Percentiles rank a stretch among this genome's conserved stretches.
These are phyloP conservation scores for Epichloe elymi DNA, from an alignment of 2,329 filamentous ascomycete genomes.

Conservation along the genomic window DNA sequence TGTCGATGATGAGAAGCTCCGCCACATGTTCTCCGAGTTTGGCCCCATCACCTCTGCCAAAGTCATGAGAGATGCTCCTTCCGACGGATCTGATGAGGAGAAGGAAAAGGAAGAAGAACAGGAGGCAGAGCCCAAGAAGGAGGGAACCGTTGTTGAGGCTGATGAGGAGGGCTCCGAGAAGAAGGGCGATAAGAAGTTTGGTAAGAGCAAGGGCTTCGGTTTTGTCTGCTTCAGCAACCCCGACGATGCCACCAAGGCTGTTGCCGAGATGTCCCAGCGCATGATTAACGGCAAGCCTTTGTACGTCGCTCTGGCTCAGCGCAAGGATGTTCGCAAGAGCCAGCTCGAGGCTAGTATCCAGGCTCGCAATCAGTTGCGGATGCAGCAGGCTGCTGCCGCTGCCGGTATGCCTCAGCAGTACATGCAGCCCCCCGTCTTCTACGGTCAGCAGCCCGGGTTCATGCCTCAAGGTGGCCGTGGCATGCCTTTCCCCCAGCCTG, in stretches of 20 bases:
- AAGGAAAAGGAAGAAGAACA: constrained; percentile 42
- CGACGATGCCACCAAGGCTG: constrained; percentile 96
- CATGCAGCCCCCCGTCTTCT: constrained; percentile 88
- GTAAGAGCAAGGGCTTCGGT: constrained; percentile 99
- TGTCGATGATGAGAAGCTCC: constrained; percentile 94
- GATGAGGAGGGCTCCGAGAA: constrained; percentile 38
- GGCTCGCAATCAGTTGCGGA: constrained; percentile 93
- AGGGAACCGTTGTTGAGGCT: constrained; percentile 30
- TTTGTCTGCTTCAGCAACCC: constrained; percentile 99
- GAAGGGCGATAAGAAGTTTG: constrained; percentile 55
- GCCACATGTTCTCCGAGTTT: constrained; percentile 80
- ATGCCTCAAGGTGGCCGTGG: constrained; percentile 51
- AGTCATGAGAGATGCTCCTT: constrained; percentile 82
- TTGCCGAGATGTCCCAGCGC: constrained; percentile 99
- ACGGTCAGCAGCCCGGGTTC: constrained; percentile 66
- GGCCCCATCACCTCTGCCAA: constrained; percentile 97
- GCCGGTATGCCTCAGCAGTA: constrained; percentile 78
- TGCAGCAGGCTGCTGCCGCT: constrained; percentile 91
- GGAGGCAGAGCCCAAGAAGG: constrained; percentile 34
- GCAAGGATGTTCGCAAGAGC: constrained; percentile 98
- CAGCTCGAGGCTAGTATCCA: constrained; percentile 99
- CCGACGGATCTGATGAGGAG: constrained; percentile 42
- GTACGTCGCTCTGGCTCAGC: constrained; percentile 94
- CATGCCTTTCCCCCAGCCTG: constrained; percentile 52
- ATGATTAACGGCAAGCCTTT: constrained; percentile 96